Base-by-base conservation (phyloP, 352 stramenopile species). In the Phytophthora melonis region DNA sequence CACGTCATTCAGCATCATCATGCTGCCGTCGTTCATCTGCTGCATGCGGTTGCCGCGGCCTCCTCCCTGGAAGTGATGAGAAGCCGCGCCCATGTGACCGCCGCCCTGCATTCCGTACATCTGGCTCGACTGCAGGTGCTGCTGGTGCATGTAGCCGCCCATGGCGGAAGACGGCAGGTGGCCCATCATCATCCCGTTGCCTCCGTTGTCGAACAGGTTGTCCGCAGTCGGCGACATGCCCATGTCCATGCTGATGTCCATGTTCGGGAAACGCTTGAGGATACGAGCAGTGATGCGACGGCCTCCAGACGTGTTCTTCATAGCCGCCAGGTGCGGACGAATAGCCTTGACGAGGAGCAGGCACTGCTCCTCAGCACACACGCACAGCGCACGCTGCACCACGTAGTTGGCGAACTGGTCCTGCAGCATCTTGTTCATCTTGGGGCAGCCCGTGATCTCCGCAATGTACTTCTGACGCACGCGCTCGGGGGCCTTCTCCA, bases 341-440 rank as follows among this genome's bases (percentile, higher is more conserved):
- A 99, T 99, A 11, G 96, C 94, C 62, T 99, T 93, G 1, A 99
- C 95, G 5, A 99, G 82, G 62, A 90, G 82, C 47, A 99, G 77
- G 45, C 95, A 98, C 81, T 99, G 96, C 54, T 96, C 87, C 62
- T 99, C 96, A 14, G 93, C 96, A 16, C 94, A 98, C 19, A 99
- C 95, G 30, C 95, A 97, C 43, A 99, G 69, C 21, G 97, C 97
- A 41, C 97, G 90, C 82, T 99, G 98, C 6, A 99, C 97, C 18
- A 99, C 98, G 77, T 99, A 99, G 84, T 99, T 99, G 6, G 97
- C 98, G 75, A 99, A 99, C 68, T 98, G 97, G 78, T 99, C 97
- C 83, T 98, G 97, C 75, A 99, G 93, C 73, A 99, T 90, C 79
- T 98, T 97, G 66, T 96, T 84, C 74, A 99, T 96, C 62, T 93